Base-by-base conservation (phyloP, 768 basidiomycete species). In the Hortiboletus campestris region DNA sequence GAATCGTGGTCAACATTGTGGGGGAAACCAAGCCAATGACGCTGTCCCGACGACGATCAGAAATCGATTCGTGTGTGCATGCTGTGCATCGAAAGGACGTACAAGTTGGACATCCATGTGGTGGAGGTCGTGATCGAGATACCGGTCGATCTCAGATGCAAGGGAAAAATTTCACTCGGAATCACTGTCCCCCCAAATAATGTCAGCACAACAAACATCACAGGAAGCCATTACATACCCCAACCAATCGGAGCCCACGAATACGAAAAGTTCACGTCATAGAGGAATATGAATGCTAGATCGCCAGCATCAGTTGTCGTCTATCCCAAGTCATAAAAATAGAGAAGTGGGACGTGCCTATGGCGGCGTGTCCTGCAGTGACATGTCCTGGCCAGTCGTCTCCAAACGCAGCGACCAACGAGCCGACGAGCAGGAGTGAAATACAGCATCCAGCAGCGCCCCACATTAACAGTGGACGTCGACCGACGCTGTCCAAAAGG, bases 91-190 rank as follows among this genome's bases (percentile, higher is more conserved):
- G 41, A 42, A 17, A 46, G 13, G 8, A 55, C 63, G 11, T 55
- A 71, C 69, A 71, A 72, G 50, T 75, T 76, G 28, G 74, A 72
- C 60, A 74, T 72, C 76, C 76, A 77, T 22, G 75, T 75, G 1
- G 69, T 60, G 14, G 76, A 78, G 5, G 76, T 74, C 8, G 69
- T 77, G 25, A 77, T 70, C 0, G 76, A 75, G 25, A 76, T 72
- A 25, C 76, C 76, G 14, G 74, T 77, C 8, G 74, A 72, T 29
- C 76, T 63, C 14, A 76, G 67, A 42, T 76, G 73, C 36, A 77
- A 55, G n/a, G 76, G 76, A 43, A 77, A 77, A 34, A 77, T 65
- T 57, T 77, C 76, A 29, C 70, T 71, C 13, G 76, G 75, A 44
- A 77, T 66, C 12, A 77, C 72, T 69, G 59, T 71, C 54, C 28